Base-by-base conservation (phyloP, 2,329 filamentous ascomycete genomes). In the Fusarium nodosum region DNA sequence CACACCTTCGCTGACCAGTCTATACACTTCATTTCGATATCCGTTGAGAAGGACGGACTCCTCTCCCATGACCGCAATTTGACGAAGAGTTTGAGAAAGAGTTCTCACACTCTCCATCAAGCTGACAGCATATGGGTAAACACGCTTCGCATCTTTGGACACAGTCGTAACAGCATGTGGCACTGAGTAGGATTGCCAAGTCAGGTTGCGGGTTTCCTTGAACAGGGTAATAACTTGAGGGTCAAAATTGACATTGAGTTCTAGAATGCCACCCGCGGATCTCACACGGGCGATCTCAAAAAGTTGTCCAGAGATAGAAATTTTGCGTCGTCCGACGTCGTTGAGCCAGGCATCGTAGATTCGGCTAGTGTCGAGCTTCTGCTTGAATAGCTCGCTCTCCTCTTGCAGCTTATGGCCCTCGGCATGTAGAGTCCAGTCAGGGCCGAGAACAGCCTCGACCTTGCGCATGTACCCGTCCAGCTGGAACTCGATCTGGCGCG, bases 61-160 rank as follows among this genome's bases (percentile, higher is more conserved):
- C 71, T 95, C 92, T 13, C 90, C 88, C 93, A 99, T 95, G 56
- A 91, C 88, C 20, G 89, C 85, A 63, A 99, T 97, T 52, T 92
- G 89, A 31, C 93, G 90, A 72, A 91, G 91, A 0, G 94, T 97
- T 80, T 98, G 95, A 3, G 93, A 88, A 68, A 97, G 91, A 0
- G 94, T 98, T 61, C 94, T 89, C n/a, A 98, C 93, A 75, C 94
- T 98, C 81, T 99, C 96, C 94, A 99, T 99, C 71, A 99, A 82
- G 76, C 94, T 98, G 70, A 99, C 94, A 26, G 97, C 96, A 76
- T 97, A 99, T 0, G 96, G 96, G 74, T 99, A 99, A 6, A 99
- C 96, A 55, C 96, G 89, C 81, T 97, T 97, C n/a, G 96, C 97
- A 78, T 99, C 96, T 79, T 98, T 99, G 1, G 97, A 97, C 56